Evolutionary conservation across 192 early-diverging fungal species (phyloP), one percentile per base, ranked within the genome.

Genomic region (Entophlyctis luteolus): DNA sequence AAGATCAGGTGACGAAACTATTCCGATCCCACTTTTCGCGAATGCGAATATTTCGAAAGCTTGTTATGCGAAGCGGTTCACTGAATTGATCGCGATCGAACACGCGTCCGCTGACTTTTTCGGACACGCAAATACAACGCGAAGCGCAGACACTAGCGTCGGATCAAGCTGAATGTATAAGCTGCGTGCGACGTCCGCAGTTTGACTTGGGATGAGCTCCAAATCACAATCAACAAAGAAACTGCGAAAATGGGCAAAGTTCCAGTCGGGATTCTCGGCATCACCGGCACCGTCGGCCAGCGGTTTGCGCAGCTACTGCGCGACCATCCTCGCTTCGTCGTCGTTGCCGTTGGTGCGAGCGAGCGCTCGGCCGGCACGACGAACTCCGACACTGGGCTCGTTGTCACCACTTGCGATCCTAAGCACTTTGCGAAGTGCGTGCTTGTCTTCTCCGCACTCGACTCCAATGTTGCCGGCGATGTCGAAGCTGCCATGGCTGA

Each of bases 111-210:
- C 38, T 6, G 14, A n/a, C 50, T 12, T 27, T 67, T 36, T 36
- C 27, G 35, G 47, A 33, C 68, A 12, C n/a, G 12, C 69, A 93
- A 92, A 70, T 99, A 95, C 90, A 99, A 96, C 87, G 86, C 92
- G 71, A 99, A 99, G 93, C 88, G 96, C 66, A 90, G 95, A 65
- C 88, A 98, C 91, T 99, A 95, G 96, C 91, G 96, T 84, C 90
- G 91, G 75, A 98, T 91, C 80, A 98, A 99, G 91, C 84, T 95
- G 73, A 89, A 90, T 81, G 75, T 96, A 71, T 98, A 95, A 93
- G 18, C 22, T 22, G 45, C 22, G n/a, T n/a, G 22, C 22, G 45
- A 16, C 22, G 45, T 16, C 18, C 22, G 18, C 45, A 22, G 22
- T 16, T 47, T 47, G 18, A n/a, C 2, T 16, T 47, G 45, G 18